A percentile compares a stretch with the other conserved stretches of the same genome.
Conservation (phyloP, 345 rosid species). For the Linum tenue region DNA sequence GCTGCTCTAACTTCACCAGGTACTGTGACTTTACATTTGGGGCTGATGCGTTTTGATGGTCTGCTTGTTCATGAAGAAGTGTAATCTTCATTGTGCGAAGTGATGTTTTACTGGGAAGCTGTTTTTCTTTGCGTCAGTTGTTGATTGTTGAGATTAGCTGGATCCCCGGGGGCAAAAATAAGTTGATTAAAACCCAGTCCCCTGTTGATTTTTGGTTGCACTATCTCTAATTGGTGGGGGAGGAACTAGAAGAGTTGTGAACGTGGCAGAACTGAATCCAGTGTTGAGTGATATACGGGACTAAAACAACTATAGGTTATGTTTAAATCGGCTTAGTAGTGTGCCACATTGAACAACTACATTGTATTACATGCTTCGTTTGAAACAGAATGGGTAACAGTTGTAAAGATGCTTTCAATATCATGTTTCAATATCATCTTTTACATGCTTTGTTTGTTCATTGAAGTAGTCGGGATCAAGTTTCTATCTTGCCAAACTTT, state of each 20-base stretch:
- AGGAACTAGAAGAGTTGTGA: too few relatives aligned
- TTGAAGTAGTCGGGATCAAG: background rate
- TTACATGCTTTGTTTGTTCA: background rate
- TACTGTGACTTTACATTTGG: slow-evolving; percentile 9
- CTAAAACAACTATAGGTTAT: too few relatives aligned
- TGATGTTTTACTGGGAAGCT: background rate
- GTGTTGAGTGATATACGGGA: too few relatives aligned
- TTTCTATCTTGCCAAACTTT: background rate
- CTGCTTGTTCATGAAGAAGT: background rate
- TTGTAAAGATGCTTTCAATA: background rate
- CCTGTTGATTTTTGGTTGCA: too few relatives aligned
- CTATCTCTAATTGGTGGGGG: too few relatives aligned
- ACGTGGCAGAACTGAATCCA: too few relatives aligned
- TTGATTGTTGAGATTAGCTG: background rate
- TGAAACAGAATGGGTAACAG: background rate
- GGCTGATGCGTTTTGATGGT: background rate
- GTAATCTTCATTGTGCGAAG: background rate
- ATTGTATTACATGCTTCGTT: too few relatives aligned
- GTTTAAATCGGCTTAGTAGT: too few relatives aligned
- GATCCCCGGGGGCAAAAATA: too few relatives aligned
- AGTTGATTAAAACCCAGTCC: too few relatives aligned
- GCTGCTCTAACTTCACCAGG: slow-evolving; percentile 28
- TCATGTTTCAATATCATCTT: too few relatives aligned
- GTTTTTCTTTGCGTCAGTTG: background rate
- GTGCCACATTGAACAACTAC: too few relatives aligned